Evolutionary conservation across 176 grass and related monocot species (phyloP).

Genomic region (Aegilops umbellulata): DNA sequence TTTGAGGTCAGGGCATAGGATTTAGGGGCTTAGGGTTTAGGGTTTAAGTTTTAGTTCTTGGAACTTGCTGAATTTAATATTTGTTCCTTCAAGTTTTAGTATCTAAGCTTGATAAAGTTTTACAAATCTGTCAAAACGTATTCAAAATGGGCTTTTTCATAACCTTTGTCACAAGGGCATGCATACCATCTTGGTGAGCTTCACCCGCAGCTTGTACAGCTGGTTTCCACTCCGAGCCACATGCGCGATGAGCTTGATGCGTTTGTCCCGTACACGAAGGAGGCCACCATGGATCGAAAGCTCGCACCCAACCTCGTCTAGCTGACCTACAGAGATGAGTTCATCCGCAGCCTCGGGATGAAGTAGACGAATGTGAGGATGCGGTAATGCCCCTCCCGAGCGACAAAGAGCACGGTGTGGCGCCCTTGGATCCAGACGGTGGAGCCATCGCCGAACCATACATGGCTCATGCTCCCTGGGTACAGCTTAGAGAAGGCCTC

Average conservation of each 20-base stretch:
- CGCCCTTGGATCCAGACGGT: background rate
- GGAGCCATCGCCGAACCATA: no score
- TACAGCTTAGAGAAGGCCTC: background rate
- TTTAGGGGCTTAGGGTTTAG: no score
- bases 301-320: background rate
- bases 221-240: background rate
- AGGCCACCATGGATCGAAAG: background rate
- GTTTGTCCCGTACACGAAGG: background rate
- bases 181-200: background rate
- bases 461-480: no score
- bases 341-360: background rate
- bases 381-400: background rate
- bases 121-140: no score
- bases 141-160: no score
- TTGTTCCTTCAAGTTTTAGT: no score
- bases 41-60: no score
- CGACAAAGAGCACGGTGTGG: background rate
- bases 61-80: no score
- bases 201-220: background rate
- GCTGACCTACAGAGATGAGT: background rate
- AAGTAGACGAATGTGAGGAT: background rate
- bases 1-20: no score
- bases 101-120: no score
- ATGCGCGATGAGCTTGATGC: background rate
- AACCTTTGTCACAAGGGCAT: background rate